A percentile compares a stretch with the other conserved stretches of the same genome.
phyloP scores from a whole-genome alignment of 148 eudicot species.

The Mesembryanthemum crystallinum region DNA sequence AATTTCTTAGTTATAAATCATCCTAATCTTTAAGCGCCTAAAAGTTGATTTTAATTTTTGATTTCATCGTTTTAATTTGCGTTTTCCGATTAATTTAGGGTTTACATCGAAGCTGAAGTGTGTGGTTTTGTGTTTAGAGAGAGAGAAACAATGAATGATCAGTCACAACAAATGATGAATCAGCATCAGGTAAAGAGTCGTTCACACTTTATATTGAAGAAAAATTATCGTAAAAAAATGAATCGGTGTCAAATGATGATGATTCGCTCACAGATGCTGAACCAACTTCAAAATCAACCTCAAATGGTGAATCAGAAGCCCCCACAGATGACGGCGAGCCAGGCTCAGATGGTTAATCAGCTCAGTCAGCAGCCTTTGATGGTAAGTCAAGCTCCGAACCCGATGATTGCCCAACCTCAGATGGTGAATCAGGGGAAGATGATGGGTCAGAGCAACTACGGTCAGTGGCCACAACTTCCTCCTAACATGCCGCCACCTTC shows the following conservation, averaged over 20 bases:
- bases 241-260: constrained; percentile 22
- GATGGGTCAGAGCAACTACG: constrained; percentile 49
- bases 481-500: constrained; percentile 30
- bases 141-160: constrained; percentile 34
- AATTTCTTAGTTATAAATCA: not conserved
- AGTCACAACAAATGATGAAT: constrained; percentile 34
- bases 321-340: constrained; percentile 19
- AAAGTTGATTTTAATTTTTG: constrained; percentile 6
- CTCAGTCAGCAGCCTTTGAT: constrained; percentile 23
- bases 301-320: constrained; percentile 30
- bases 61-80: not conserved
- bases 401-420: constrained; percentile 37
- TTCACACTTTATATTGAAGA: not conserved
- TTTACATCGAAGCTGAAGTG: constrained; percentile 17
- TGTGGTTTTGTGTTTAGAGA: not conserved
- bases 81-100: constrained; percentile 8
- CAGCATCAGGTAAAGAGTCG: constrained; percentile 39
- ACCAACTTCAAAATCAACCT: constrained; percentile 25
- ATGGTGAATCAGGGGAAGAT: constrained; percentile 28
- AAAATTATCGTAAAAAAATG: constrained; percentile 3
- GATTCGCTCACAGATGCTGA: constrained; percentile 31
- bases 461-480: constrained; percentile 55
- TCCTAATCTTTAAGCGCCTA: not conserved
- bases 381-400: constrained; percentile 34
- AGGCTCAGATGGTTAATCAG: constrained; percentile 30